Evolutionary conservation across 139 green algal species (phyloP).

Genomic region (Pseudopediastrum boryanum): DNA sequence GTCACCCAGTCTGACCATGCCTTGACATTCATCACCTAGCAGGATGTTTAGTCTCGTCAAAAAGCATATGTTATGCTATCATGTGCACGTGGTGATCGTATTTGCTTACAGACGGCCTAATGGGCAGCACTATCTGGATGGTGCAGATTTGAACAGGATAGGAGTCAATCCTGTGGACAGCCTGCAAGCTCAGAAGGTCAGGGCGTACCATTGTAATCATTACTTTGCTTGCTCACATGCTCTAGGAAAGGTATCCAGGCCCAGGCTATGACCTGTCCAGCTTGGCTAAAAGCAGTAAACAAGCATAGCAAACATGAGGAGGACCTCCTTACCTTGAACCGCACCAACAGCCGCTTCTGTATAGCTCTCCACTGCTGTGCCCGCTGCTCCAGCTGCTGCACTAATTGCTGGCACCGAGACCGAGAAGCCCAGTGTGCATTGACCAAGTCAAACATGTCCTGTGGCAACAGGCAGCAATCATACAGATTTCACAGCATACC

Average conservation of each 20-base stretch:
- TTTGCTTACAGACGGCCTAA: too few species aligned
- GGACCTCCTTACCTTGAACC: constrained; percentile 56
- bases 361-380: constrained; percentile 59
- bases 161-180: too few species aligned
- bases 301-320: neutral
- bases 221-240: neutral
- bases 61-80: too few species aligned
- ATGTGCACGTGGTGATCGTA: too few species aligned
- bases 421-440: constrained; percentile 60
- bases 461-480: constrained; percentile 24
- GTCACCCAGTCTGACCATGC: too few species aligned
- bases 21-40: too few species aligned
- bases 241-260: neutral
- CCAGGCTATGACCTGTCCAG: neutral
- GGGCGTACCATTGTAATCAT: neutral
- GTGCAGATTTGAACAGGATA: too few species aligned
- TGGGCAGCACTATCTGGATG: too few species aligned
- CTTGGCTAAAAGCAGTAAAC: neutral
- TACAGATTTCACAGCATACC: neutral
- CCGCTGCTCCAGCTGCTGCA: constrained; percentile 45
- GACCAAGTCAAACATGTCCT: constrained; percentile 53
- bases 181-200: neutral
- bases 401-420: constrained; percentile 18
- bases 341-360: constrained; percentile 76
- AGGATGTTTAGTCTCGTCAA: too few species aligned